Evolutionary conservation across 2,329 filamentous ascomycete genomes (phyloP), one percentile per base, ranked within the genome.

Genomic region (Colletotrichum somersetense): DNA sequence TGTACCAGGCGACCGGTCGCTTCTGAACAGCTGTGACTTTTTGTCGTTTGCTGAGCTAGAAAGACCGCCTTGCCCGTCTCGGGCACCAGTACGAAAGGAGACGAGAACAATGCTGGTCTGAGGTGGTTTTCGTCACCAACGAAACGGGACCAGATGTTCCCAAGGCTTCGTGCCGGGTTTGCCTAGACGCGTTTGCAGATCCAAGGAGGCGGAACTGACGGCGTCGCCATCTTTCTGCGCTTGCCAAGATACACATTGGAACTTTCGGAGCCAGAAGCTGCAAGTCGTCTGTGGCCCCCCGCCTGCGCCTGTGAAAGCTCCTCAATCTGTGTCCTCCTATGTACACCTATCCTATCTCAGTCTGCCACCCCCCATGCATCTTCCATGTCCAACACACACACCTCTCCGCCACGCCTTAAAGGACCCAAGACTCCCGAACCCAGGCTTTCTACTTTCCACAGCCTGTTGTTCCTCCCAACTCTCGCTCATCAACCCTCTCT

Each of bases 401-500:
- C 66, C 61, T 30, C 66, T 35, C 71, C 53, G 57, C 71, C 62
- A 58, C 67, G 71, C 62, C 67, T 73, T 66, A 73, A 71, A 73
- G 67, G 67, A 66, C 71, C 67, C 71, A 57, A 67, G 69, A 52
- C 71, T 66, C 71, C 71, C 67, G 67, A 73, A 38, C 62, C 67
- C 67, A 67, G 62, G 57, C 67, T 71, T 73, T 67, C 62, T 58
- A 56, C 58, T 71, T 52, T 58, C n/a, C 46, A 42, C 67, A 56
- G 26, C 30, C 56, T 62, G 42, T n/a, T 48, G 35, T 72, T 63
- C 62, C 48, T 62, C 48, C 35, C 46, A 61, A 50, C 67, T 71
- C 40, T 57, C 50, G 46, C 55, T 58, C 66, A 50, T 71, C 67
- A 38, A 26, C 50, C 66, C 66, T 56, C 38, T 67, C 42, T 61